A percentile compares a stretch with the other conserved stretches of the same genome.
Evolutionary conservation across 306 rosid species (phyloP).

Genomic region (Bauhinia variegata): DNA sequence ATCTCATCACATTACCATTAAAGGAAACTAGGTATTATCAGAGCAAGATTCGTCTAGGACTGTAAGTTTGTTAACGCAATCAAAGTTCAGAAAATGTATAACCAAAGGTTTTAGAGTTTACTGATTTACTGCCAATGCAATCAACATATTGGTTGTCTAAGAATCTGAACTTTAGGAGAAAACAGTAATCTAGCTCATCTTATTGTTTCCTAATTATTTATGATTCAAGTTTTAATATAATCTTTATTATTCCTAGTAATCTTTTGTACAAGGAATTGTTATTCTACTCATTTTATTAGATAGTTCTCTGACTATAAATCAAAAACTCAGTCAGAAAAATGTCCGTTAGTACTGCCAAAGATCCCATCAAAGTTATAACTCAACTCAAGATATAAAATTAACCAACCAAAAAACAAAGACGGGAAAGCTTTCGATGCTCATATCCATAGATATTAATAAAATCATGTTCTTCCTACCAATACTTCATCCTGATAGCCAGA

Average conservation of each 20-base stretch:
- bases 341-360: slow-evolving; percentile 17
- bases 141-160: background rate
- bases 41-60: background rate
- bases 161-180: too few relatives aligned
- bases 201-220: too few relatives aligned
- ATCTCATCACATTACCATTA: background rate
- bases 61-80: background rate
- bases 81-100: slow-evolving; percentile 3
- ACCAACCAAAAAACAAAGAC: background rate
- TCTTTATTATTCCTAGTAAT: background rate
- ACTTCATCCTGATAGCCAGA: slow-evolving; percentile 93
- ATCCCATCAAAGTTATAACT: slow-evolving; percentile 26
- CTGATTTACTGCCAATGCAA: background rate
- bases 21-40: background rate
- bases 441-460: background rate
- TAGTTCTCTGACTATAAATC: background rate
- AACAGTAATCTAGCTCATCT: background rate
- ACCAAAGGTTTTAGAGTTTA: background rate
- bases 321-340: slow-evolving; percentile 21
- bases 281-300: background rate
- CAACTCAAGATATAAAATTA: slow-evolving; percentile 8
- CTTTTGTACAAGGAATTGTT: background rate
- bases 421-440: slow-evolving; percentile 8
- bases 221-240: background rate
- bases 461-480: slow-evolving; percentile 57